Evolutionary conservation across 2,329 filamentous ascomycete species (phyloP).

Genomic region (Atkinsonella hypoxylon): DNA sequence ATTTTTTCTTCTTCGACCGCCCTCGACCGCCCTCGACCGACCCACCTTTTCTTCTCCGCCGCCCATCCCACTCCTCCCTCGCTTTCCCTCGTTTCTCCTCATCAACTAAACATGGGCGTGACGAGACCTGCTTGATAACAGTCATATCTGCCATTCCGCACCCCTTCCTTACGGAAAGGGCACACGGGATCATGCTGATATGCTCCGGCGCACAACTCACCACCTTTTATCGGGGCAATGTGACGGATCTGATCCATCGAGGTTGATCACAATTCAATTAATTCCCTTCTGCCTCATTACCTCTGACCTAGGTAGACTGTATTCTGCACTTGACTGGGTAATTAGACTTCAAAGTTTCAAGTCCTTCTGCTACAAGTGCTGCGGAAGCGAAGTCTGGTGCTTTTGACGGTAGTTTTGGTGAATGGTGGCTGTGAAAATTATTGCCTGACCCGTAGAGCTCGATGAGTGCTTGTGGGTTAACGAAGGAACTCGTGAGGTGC

Average conservation of each 20-base stretch:
- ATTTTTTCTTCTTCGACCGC: too few species aligned
- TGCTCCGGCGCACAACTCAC: conserved; percentile 50
- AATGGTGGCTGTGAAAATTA: not conserved
- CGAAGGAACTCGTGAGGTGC: too few species aligned
- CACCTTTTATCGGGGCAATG: conserved; percentile 49
- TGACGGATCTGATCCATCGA: conserved; percentile 51
- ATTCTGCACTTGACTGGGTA: not conserved
- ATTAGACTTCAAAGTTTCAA: conserved; percentile 2
- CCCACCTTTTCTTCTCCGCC: not conserved
- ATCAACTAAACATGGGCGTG: conserved; percentile 71
- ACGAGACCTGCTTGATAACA: conserved; percentile 52
- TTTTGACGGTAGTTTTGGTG: conserved; percentile 12
- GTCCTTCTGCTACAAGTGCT: not conserved
- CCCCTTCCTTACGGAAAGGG: conserved; percentile 14
- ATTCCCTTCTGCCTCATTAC: not conserved
- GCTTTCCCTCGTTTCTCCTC: conserved; percentile 29
- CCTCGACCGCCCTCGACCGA: not conserved
- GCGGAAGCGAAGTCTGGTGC: not conserved
- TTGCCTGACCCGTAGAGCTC: too few species aligned
- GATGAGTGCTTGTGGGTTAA: too few species aligned
- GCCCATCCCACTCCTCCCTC: conserved; percentile 6
- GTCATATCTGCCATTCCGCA: conserved; percentile 40
- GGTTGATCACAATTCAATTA: conserved; percentile 19
- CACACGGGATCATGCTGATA: conserved; percentile 46
- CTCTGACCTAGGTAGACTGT: not conserved